phyloP scores from a whole-genome alignment of 2,329 filamentous ascomycete genomes.

The Juglanconis juglandina region DNA sequence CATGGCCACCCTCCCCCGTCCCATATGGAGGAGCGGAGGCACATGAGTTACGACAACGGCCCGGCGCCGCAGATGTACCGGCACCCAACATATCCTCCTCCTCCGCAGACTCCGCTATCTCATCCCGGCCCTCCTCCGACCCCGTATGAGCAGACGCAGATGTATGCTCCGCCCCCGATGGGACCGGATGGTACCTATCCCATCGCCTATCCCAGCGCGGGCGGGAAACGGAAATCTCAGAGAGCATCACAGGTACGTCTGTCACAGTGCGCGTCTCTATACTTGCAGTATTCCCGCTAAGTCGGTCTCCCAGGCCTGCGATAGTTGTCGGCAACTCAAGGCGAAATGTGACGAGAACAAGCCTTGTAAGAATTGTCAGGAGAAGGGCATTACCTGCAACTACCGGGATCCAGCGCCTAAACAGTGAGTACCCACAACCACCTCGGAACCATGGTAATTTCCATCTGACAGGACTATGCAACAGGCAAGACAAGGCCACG shows the following conservation, averaged over 20 bases:
- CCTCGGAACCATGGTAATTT: neutral
- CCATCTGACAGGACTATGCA: neutral
- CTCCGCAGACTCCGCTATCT: constrained; percentile 35
- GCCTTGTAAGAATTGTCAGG: constrained; percentile 81
- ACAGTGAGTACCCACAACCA: constrained; percentile 58
- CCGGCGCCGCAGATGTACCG: constrained; percentile 43
- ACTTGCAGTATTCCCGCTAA: neutral
- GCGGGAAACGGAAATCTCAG: constrained; percentile 60
- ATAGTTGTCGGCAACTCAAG: constrained; percentile 81
- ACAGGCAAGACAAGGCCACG: constrained; percentile 57
- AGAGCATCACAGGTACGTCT: constrained; percentile 57
- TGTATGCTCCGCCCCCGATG: constrained; percentile 23
- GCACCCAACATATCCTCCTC: constrained; percentile 39
- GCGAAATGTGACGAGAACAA: constrained; percentile 88
- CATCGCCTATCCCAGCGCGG: constrained; percentile 40
- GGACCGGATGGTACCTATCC: constrained; percentile 38
- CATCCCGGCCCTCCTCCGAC: constrained; percentile 30
- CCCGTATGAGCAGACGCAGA: constrained; percentile 30
- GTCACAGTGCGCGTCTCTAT: constrained; percentile 1
- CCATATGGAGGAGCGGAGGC: constrained; percentile 47
- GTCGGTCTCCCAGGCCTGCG: constrained; percentile 66
- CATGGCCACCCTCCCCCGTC: constrained; percentile 28
- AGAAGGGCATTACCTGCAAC: constrained; percentile 78
- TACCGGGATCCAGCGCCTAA: constrained; percentile 90
- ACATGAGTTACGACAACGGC: constrained; percentile 52